These are phyloP conservation scores for Phytopythium cucurbitacearum DNA, from an alignment of 352 stramenopile genomes.

Conservation along the genomic window DNA sequence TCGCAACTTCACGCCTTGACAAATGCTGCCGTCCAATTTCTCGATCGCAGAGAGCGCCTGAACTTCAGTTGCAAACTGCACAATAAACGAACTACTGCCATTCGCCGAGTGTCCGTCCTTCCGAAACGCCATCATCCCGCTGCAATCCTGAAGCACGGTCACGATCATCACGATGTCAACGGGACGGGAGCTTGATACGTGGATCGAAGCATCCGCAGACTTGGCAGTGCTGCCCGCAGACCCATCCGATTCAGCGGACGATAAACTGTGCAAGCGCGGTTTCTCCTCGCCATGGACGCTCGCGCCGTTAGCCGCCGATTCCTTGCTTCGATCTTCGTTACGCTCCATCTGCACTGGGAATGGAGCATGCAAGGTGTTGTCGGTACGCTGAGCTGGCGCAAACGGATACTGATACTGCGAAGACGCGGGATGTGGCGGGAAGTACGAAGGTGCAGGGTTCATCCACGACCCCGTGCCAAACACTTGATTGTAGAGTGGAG, in stretches of 20 bases:
- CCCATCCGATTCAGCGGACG: not conserved
- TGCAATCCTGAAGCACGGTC: slow-evolving; percentile 39
- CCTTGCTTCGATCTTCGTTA: too few species aligned
- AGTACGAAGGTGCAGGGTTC: slow-evolving; percentile 17
- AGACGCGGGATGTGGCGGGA: slow-evolving; percentile 5
- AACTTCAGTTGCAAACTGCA: slow-evolving; percentile 45
- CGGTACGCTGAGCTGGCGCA: slow-evolving; percentile 10
- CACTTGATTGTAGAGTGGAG: slow-evolving; percentile 15
- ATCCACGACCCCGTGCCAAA: slow-evolving; percentile 26
- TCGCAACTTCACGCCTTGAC: slow-evolving; percentile 48
- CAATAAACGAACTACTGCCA: slow-evolving; percentile 30
- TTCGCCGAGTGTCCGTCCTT: slow-evolving; percentile 25
- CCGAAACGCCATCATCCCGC: slow-evolving; percentile 45
- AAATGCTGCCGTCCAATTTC: slow-evolving; percentile 50
- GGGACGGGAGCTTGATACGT: slow-evolving; percentile 41
- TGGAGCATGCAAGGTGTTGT: too few species aligned
- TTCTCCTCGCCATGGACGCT: too few species aligned
- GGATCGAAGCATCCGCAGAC: slow-evolving; percentile 21
- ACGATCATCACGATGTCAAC: slow-evolving; percentile 49
- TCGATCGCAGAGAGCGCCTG: slow-evolving; percentile 32
- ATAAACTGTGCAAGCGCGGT: too few species aligned
- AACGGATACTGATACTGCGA: slow-evolving; percentile 23
- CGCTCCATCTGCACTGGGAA: too few species aligned
- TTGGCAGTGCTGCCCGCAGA: slow-evolving; percentile 1
- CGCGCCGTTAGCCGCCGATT: too few species aligned